Percentiles rank a stretch among this genome's conserved stretches.
These are phyloP conservation scores for Boletales sp. DNA, from an alignment of 768 basidiomycete genomes.

Conservation along the genomic window DNA sequence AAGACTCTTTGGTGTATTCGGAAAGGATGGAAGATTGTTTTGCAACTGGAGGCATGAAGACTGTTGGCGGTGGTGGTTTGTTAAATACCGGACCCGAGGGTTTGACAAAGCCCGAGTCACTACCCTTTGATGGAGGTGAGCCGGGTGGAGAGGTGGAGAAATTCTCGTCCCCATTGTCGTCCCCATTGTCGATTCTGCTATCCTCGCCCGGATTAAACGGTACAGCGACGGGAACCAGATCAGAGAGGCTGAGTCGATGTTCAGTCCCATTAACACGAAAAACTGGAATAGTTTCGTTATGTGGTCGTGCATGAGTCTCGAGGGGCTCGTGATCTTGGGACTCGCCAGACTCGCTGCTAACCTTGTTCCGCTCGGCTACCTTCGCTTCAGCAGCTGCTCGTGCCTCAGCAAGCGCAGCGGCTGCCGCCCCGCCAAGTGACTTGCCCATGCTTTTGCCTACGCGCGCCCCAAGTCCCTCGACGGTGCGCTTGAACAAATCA, in stretches of 20 bases:
- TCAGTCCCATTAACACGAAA: slow-evolving; percentile 12
- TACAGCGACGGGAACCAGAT: slow-evolving; percentile 47
- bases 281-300: slow-evolving; percentile 1
- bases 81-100: slow-evolving; percentile 55
- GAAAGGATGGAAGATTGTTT: slow-evolving; percentile 8
- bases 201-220: slow-evolving; percentile 1
- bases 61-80: slow-evolving; percentile 39
- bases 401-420: slow-evolving; percentile 62
- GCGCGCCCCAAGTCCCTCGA: slow-evolving; percentile 62
- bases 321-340: slow-evolving; percentile 21
- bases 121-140: slow-evolving; percentile 43
- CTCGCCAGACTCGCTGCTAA: slow-evolving; percentile 31
- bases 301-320: background rate
- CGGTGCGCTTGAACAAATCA: slow-evolving; percentile 65
- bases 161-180: slow-evolving; percentile 35
- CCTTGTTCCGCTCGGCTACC: slow-evolving; percentile 60
- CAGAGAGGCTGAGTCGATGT: slow-evolving; percentile 54
- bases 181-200: slow-evolving; percentile 1
- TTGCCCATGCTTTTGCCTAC: slow-evolving; percentile 57
- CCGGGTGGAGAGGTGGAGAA: slow-evolving; percentile 55
- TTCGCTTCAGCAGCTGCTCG: slow-evolving; percentile 63
- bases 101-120: slow-evolving; percentile 23
- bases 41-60: slow-evolving; percentile 24
- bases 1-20: slow-evolving; percentile 26
- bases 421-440: slow-evolving; percentile 53